Percentiles rank a stretch among this genome's conserved stretches.
Conservation (phyloP, 805 yeast genomes). For the Ogataea populi-albae region DNA sequence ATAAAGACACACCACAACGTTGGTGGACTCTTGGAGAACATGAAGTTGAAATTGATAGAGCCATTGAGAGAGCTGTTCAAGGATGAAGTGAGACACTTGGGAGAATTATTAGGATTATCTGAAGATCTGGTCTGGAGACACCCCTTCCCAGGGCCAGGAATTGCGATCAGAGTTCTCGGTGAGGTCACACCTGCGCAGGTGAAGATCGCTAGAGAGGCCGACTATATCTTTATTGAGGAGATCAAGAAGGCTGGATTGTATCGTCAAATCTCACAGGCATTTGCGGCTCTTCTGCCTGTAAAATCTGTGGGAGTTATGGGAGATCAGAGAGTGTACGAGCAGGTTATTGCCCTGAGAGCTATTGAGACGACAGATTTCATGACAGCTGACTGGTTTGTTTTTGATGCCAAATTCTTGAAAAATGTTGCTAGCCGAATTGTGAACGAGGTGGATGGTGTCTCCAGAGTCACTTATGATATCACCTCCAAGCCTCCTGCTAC, state of each 20-base stretch:
- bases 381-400: conserved; percentile 99
- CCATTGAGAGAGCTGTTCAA: conserved; percentile 98
- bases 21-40: conserved; percentile 95
- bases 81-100: conserved; percentile 97
- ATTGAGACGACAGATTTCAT: conserved; percentile 96
- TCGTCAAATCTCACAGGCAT: conserved; percentile 92
- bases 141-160: conserved; percentile 99
- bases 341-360: conserved; percentile 98
- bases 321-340: conserved; percentile 98
- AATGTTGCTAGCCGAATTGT: conserved; percentile 93
- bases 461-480: conserved; percentile 97
- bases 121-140: conserved; percentile 99
- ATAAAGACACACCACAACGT: conserved; percentile 99
- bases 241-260: conserved; percentile 91
- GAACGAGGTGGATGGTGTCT: conserved; percentile 98
- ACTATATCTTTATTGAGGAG: conserved; percentile 92
- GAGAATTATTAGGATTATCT: conserved; percentile 92
- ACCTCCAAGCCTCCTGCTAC: conserved; percentile 99
- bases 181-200: conserved; percentile 94
- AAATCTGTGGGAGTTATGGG: conserved; percentile 99
- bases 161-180: conserved; percentile 96
- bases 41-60: conserved; percentile 97
- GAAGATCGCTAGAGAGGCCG: conserved; percentile 96
- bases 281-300: conserved; percentile 95
- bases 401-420: conserved; percentile 89